These are phyloP conservation scores for Erigeron canadensis DNA, from an alignment of 129 eudicot genomes.

Conservation along the genomic window DNA sequence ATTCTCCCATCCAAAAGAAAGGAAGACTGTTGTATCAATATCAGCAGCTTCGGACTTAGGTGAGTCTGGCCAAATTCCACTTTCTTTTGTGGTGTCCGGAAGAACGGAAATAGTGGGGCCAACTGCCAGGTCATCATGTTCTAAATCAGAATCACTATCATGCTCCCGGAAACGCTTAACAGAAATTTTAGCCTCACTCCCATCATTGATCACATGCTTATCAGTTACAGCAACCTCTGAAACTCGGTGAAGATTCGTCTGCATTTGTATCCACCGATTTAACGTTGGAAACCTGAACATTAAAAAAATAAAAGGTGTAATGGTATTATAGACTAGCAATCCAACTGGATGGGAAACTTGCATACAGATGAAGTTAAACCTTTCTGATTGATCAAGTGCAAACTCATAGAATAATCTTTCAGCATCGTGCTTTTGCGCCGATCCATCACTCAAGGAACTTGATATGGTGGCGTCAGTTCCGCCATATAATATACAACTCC, in stretches of 20 bases:
- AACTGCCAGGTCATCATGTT: conserved; percentile 68
- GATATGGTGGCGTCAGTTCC: conserved; percentile 62
- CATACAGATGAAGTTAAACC: conserved; percentile 35
- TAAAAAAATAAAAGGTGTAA: conserved; percentile 16
- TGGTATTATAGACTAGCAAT: conserved; percentile 9
- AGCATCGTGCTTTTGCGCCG: conserved; percentile 60
- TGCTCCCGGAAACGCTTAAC: conserved; percentile 77
- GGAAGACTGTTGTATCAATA: conserved; percentile 59
- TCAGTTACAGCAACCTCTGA: conserved; percentile 79
- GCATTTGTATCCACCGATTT: conserved; percentile 99
- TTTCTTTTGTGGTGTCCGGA: conserved; percentile 49
- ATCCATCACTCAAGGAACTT: conserved; percentile 64
- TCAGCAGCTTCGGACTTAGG: conserved; percentile 55
- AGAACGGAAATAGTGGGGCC: conserved; percentile 35
- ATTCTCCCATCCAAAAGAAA: conserved; percentile 96
- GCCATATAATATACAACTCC: conserved; percentile 72
- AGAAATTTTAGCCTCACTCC: conserved; percentile 45
- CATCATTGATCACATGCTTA: conserved; percentile 45
- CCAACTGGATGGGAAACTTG: neutral
- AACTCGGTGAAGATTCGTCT: conserved; percentile 90
- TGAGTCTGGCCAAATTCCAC: conserved; percentile 58
- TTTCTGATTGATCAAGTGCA: conserved; percentile 98
- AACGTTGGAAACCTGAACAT: conserved; percentile 84
- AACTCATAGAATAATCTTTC: conserved; percentile 90
- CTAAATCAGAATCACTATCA: conserved; percentile 86